Evolutionary conservation across 2,329 filamentous ascomycete genomes (phyloP).

Genomic region (Geosmithia morbida): DNA sequence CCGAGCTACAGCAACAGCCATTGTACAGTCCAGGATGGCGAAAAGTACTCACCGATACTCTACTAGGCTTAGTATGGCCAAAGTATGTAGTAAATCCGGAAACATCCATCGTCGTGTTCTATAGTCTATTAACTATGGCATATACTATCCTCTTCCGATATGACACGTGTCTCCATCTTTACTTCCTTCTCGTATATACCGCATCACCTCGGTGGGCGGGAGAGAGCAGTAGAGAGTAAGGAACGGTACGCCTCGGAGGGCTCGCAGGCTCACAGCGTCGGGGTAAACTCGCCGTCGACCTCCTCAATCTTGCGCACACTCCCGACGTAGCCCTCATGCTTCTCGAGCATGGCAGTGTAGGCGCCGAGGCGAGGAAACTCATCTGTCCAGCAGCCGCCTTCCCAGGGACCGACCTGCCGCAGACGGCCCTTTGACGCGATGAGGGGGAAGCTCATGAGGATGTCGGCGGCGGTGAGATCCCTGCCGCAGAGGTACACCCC

Average conservation of each 20-base stretch:
- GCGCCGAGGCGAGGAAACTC: conserved; percentile 29
- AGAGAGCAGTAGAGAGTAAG: too few species aligned
- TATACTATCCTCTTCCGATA: too few species aligned
- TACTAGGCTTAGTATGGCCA: too few species aligned
- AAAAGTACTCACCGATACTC: too few species aligned
- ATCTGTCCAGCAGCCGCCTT: conserved; percentile 20
- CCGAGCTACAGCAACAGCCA: too few species aligned
- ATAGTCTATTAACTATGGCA: too few species aligned
- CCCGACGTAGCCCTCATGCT: conserved; percentile 29
- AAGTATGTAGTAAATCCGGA: too few species aligned
- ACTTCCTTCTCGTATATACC: too few species aligned
- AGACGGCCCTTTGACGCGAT: conserved; percentile 26
- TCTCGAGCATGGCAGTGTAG: conserved; percentile 30
- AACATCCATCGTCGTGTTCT: too few species aligned
- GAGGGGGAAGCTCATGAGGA: conserved; percentile 37
- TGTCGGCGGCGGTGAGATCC: conserved; percentile 34
- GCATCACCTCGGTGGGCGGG: too few species aligned
- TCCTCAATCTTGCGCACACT: conserved; percentile 33
- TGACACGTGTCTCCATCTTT: too few species aligned
- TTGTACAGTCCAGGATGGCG: too few species aligned
- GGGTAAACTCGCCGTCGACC: conserved; percentile 25
- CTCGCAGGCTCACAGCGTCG: neutral
- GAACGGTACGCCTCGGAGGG: neutral
- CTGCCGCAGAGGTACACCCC: conserved; percentile 33
- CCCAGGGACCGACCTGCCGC: conserved; percentile 24